phyloP scores from a whole-genome alignment of 768 basidiomycete species.

The Coprinellus aureogranulatus region DNA sequence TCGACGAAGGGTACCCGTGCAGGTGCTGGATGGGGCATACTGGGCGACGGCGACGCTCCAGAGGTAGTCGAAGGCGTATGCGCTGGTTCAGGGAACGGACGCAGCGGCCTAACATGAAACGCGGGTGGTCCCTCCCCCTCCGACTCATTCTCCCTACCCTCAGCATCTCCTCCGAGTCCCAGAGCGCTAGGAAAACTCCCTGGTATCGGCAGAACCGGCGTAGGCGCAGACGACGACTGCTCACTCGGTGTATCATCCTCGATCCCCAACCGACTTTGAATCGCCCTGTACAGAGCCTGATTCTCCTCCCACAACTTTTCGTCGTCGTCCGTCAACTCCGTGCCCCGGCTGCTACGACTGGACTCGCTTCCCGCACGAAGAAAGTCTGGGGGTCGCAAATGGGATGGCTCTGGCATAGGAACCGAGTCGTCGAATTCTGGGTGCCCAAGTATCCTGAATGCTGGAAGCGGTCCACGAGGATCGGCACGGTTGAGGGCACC shows the following conservation, averaged over 20 bases:
- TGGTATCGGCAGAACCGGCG: not conserved
- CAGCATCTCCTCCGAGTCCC: not conserved
- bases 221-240: not conserved
- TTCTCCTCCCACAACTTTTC: not conserved
- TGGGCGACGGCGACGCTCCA: not conserved
- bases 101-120: not conserved
- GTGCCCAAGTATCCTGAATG: not conserved
- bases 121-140: not conserved
- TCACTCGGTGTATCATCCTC: not conserved
- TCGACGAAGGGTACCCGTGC: not conserved
- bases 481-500: not conserved
- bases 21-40: not conserved
- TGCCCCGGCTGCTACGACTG: not conserved
- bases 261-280: not conserved
- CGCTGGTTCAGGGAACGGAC: not conserved
- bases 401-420: not conserved
- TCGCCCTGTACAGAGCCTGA: not conserved
- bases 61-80: not conserved
- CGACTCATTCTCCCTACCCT: not conserved
- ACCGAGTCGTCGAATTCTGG: not conserved
- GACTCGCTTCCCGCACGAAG: not conserved
- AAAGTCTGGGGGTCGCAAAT: not conserved
- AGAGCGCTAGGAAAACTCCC: not conserved
- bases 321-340: not conserved
- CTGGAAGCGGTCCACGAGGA: not conserved